Evolutionary conservation across 192 early-diverging fungal genomes (phyloP), one percentile per base, ranked within the genome.

Genomic region (Coemansia sp.): DNA sequence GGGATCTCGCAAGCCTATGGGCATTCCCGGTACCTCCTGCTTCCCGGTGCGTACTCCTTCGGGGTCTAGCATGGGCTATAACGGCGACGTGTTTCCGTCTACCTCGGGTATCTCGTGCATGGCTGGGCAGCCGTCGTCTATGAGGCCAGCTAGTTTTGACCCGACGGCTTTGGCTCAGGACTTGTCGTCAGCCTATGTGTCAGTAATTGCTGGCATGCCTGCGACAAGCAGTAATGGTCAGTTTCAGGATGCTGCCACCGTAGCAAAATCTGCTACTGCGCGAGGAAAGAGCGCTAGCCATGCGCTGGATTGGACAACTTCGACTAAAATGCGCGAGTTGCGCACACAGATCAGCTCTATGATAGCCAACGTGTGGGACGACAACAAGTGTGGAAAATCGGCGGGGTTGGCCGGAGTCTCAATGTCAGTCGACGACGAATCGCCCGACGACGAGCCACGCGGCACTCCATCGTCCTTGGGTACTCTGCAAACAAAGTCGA

Each of bases 381-480:
- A 71, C 49, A 84, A 76, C n/a, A 76, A 76, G 65, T 84, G 81
- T 62, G 81, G 81, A 55, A 52, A 71, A 27, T 84, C 81, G 2
- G 76, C 81, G 2, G 81, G 81, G 12, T 79, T 84, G 81, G 76
- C 81, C 1, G 76, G 81, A 18, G 47, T 84, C 10, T 73, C 81
- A 3, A 67, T 78, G 62, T n/a, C 16, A 16, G 76, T 64, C 8
- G 77, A 71, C 34, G 81, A 79, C 36, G 76, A 83, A 1, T 31
- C 3, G 39, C 8, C 27, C 29, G 11, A 31, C 29, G 47, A 50
- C 15, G 72, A 73, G 49, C 20, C 7, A 10, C 49, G 49, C 49
- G 22, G 49, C 20, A 22, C 22, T 1, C 20, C 22, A n/a, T 10
- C 7, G 47, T 18, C 18, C 6, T 16, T 47, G 44, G 52, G 52